These are phyloP conservation scores for Fusarium tupiense DNA, from an alignment of 2,329 filamentous ascomycete genomes.

Conservation along the genomic window DNA sequence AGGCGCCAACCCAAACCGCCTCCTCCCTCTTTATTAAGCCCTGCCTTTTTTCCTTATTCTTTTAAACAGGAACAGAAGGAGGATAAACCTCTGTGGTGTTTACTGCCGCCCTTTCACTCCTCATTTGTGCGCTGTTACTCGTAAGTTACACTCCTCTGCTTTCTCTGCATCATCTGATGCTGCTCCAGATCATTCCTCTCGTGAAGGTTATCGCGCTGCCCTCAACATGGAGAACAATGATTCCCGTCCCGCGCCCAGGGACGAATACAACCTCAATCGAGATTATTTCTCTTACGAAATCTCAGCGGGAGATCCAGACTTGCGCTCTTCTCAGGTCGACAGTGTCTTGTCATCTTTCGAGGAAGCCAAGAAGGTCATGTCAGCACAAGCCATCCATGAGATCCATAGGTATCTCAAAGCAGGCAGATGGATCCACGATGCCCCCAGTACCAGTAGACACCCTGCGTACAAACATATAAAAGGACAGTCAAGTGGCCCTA, in stretches of 20 bases:
- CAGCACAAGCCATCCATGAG: background rate
- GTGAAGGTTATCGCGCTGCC: background rate
- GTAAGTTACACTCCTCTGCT: background rate
- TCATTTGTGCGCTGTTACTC: background rate
- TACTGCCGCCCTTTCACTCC: background rate
- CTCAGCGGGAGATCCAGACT: too few species aligned
- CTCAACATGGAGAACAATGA: background rate
- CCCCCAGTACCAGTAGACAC: too few species aligned
- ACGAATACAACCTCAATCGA: background rate
- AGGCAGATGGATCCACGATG: too few species aligned
- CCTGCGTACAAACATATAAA: too few species aligned
- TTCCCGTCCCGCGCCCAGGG: background rate
- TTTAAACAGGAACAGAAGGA: too few species aligned
- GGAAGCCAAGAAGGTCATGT: background rate
- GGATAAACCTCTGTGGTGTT: fast-evolving
- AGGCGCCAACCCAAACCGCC: too few species aligned
- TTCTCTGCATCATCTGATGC: background rate
- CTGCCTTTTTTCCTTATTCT: too few species aligned
- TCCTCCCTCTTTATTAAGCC: too few species aligned
- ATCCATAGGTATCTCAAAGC: background rate
- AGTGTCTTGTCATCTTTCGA: background rate
- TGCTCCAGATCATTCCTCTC: background rate
- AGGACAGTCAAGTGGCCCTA: too few species aligned
- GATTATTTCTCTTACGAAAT: too few species aligned
- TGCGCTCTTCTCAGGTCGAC: background rate